Base-by-base conservation (phyloP, 78 protist genomes). In the Salpingoeca rosetta region DNA sequence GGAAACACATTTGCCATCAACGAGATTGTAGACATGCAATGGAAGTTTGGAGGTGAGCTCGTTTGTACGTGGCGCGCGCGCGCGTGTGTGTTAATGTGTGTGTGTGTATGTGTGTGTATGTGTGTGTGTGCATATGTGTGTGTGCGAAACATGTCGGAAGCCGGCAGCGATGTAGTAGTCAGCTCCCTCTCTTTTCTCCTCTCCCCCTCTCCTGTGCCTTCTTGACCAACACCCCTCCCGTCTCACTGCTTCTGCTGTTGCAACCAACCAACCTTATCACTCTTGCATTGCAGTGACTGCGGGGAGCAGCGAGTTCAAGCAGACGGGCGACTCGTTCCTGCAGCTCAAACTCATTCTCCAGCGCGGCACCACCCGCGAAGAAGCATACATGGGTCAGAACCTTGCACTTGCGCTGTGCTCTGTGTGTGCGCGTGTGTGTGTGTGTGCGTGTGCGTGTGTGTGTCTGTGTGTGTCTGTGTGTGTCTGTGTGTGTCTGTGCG, bases 291-390 rank as follows among this genome's bases (percentile, higher is more conserved):
- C 38, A 79, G 82, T 79, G 38, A 79, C 82, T 2, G 82, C 82
- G 25, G 82, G 82, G 2, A 79, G 36, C 31, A 3, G 26, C 38
- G 65, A 31, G 2, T 11, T 79, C 25, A 38, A 43, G 26, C 11
- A 1, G 38, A 7, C 65, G 3, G 82, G 82, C 56, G 1, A 12
- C 26, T 43, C 82, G 31, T 79, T 79, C 65, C 38, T 79, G 36
- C 82, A 79, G 65, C 82, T 79, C 72, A 79, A 79, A 27, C 82
- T 79, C 40, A 25, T 31, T 1, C 65, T 79, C 3, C 25, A 79
- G 39, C 11, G 31, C 36, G 82, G 82, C 56, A 27, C 3, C 0
- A 35, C 3, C 41, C 11, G 37, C 37, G 82, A 79, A 27, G 24
- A 10, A 36, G 65, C 31, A 3, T 43, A 17, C 65, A 79, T 79